Conservation (phyloP, 495 filamentous ascomycete genomes). For the Aspergillus cavernicola region DNA sequence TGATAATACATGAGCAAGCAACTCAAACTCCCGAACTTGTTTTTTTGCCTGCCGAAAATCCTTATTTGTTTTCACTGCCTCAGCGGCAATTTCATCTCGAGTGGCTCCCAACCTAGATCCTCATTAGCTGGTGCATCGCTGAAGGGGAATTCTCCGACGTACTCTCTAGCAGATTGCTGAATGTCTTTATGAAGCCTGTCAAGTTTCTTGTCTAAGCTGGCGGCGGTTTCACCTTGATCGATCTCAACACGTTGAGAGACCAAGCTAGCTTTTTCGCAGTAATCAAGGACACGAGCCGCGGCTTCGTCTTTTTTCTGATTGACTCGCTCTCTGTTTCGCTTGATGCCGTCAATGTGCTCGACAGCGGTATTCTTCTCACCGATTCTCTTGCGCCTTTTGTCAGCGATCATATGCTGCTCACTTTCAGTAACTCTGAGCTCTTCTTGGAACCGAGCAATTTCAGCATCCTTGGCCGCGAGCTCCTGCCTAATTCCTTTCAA, state of each 20-base stretch:
- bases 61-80: conserved; percentile 40
- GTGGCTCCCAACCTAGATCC: conserved; percentile 57
- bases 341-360: conserved; percentile 45
- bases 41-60: conserved; percentile 40
- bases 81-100: conserved; percentile 59
- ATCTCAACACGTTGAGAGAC: conserved; percentile 62
- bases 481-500: conserved; percentile 38
- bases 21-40: conserved; percentile 46
- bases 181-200: conserved; percentile 55
- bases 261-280: conserved; percentile 52
- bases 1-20: conserved; percentile 48
- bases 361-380: conserved; percentile 64
- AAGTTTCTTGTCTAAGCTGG: conserved; percentile 61
- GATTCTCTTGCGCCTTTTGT: conserved; percentile 52
- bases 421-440: conserved; percentile 54
- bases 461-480: conserved; percentile 36
- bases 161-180: conserved; percentile 46
- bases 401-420: conserved; percentile 48
- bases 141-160: conserved; percentile 21
- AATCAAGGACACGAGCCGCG: conserved; percentile 45
- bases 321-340: conserved; percentile 41
- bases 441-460: conserved; percentile 37
- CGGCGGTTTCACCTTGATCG: conserved; percentile 60
- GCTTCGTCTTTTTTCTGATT: conserved; percentile 47
- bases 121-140: conserved; percentile 1